These are phyloP conservation scores for Chrysopogon serrulatus DNA, from an alignment of 176 grass and related monocot genomes.

Conservation along the genomic window DNA sequence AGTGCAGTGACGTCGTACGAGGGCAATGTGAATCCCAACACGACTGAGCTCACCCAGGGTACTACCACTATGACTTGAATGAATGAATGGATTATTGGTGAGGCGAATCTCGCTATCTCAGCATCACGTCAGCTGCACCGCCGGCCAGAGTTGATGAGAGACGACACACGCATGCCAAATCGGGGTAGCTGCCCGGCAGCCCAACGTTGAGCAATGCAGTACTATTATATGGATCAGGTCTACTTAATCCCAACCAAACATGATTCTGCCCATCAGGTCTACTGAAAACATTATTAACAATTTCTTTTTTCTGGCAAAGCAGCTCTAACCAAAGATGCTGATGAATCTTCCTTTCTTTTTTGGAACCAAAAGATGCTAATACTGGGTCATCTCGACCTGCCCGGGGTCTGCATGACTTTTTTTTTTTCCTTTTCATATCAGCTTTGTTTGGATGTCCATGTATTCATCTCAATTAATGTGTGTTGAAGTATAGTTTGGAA, in stretches of 20 bases:
- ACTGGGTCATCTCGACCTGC: too few species aligned
- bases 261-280: neutral
- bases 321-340: neutral
- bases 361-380: neutral
- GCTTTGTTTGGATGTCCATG: too few species aligned
- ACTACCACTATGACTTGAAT: too few species aligned
- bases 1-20: neutral
- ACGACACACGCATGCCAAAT: neutral
- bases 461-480: too few species aligned
- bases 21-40: neutral
- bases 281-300: neutral
- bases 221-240: neutral
- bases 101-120: neutral
- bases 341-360: neutral
- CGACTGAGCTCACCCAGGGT: neutral
- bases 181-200: neutral
- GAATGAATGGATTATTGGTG: neutral
- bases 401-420: too few species aligned
- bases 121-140: neutral
- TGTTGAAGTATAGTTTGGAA: too few species aligned
- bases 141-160: neutral
- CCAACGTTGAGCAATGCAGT: too few species aligned
- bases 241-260: neutral
- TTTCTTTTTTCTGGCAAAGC: neutral
- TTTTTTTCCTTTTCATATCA: too few species aligned